Conservation (phyloP, 2,329 filamentous ascomycete genomes). For the Fusarium neocosmosporiellum region DNA sequence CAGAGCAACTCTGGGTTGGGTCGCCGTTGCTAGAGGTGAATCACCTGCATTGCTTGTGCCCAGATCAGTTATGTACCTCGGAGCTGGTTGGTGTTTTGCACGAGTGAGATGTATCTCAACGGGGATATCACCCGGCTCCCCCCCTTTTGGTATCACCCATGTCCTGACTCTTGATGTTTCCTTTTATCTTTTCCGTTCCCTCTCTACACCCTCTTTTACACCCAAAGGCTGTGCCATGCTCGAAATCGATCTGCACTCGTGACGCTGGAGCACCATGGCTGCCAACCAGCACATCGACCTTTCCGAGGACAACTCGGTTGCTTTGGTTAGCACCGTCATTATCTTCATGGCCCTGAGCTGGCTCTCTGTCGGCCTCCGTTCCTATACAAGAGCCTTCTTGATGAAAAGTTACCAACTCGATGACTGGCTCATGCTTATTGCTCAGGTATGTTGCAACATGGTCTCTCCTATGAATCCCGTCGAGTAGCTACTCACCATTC, state of each 20-base stretch:
- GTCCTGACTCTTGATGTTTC: neutral
- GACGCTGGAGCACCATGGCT: slow-evolving; percentile 47
- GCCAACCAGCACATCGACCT: slow-evolving; percentile 46
- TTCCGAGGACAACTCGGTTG: slow-evolving; percentile 53
- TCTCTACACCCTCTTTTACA: slow-evolving; percentile 1
- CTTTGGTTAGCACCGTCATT: slow-evolving; percentile 51
- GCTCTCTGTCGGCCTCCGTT: slow-evolving; percentile 56
- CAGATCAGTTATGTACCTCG: slow-evolving; percentile 15
- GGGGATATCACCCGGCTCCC: slow-evolving; percentile 13
- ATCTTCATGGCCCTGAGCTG: slow-evolving; percentile 55
- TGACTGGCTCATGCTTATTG: slow-evolving; percentile 65
- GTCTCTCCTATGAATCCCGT: neutral
- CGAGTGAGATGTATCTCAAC: slow-evolving; percentile 35
- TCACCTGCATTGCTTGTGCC: slow-evolving; percentile 19
- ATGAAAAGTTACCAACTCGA: slow-evolving; percentile 60
- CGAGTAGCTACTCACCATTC: neutral
- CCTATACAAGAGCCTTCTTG: slow-evolving; percentile 57
- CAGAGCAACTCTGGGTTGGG: slow-evolving; percentile 21
- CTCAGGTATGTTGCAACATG: slow-evolving; percentile 52
- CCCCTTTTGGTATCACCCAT: slow-evolving; percentile 3
- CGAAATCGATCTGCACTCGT: slow-evolving; percentile 22
- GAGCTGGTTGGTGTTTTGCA: slow-evolving; percentile 16
- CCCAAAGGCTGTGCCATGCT: slow-evolving; percentile 34
- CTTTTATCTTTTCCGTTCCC: neutral
- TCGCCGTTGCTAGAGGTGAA: slow-evolving; percentile 13